phyloP scores from a whole-genome alignment of 2,329 filamentous ascomycete species.

The Tolypocladium amazonense region DNA sequence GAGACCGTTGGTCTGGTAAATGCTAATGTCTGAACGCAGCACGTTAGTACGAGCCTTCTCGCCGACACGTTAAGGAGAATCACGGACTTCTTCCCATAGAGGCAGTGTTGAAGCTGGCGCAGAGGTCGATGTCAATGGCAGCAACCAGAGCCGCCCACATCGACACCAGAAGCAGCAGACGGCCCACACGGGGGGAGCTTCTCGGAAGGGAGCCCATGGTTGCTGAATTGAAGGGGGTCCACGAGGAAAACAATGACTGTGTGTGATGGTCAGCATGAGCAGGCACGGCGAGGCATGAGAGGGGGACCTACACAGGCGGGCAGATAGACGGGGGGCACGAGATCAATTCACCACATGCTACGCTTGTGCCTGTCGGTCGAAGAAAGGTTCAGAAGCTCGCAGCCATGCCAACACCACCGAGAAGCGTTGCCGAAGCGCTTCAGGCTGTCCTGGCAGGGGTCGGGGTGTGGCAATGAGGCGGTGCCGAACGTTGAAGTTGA shows the following conservation, averaged over 20 bases:
- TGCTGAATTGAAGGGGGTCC: neutral
- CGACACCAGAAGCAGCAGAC: constrained; percentile 10
- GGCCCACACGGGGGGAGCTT: constrained; percentile 4
- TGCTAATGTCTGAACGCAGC: constrained; percentile 33
- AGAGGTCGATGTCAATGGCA: constrained; percentile 20
- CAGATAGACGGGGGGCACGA: neutral
- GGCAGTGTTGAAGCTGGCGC: constrained; percentile 26
- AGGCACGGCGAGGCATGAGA: neutral
- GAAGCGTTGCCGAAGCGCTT: neutral
- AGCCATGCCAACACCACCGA: neutral
- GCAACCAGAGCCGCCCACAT: constrained; percentile 12
- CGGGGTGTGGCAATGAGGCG: neutral
- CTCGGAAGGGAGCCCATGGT: constrained; percentile 11
- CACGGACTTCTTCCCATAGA: constrained; percentile 19
- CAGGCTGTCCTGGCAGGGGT: neutral
- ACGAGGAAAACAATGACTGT: neutral
- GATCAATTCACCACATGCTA: neutral
- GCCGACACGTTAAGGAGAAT: too few species aligned
- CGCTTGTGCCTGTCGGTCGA: neutral
- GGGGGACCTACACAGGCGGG: neutral
- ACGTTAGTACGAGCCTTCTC: neutral
- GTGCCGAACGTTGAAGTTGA: neutral
- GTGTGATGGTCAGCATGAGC: neutral
- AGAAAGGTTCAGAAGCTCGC: neutral
- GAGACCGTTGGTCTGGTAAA: constrained; percentile 59